Percentiles rank a stretch among this genome's conserved stretches.
Evolutionary conservation across 1,284 basidiomycete species (phyloP).

Genomic region (Ceraceosorus guamensis): DNA sequence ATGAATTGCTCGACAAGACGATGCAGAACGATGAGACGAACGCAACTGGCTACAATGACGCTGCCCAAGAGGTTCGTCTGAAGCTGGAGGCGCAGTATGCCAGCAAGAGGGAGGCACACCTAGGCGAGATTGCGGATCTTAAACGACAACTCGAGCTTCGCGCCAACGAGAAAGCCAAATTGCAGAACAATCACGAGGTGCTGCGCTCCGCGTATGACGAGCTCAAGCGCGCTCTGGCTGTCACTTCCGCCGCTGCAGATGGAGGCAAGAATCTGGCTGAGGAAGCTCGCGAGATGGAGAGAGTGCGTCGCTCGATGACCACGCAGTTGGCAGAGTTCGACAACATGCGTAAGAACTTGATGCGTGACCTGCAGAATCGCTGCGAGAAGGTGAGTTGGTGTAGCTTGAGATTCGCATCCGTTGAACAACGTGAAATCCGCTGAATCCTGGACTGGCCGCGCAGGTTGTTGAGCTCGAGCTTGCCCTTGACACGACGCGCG

Average conservation of each 20-base stretch:
- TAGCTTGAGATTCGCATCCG: neutral
- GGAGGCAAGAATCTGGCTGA: slow-evolving; percentile 88
- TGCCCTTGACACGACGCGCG: slow-evolving; percentile 94
- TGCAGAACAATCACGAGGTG: slow-evolving; percentile 81
- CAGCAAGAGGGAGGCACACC: slow-evolving; percentile 80
- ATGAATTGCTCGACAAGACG: slow-evolving; percentile 70
- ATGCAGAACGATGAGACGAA: slow-evolving; percentile 45
- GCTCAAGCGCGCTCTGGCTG: slow-evolving; percentile 76
- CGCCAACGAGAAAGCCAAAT: slow-evolving; percentile 71
- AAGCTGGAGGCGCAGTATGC: slow-evolving; percentile 92
- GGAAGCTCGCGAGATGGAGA: slow-evolving; percentile 92
- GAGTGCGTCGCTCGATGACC: slow-evolving; percentile 91
- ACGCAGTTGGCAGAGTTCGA: slow-evolving; percentile 97
- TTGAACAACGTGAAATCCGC: neutral
- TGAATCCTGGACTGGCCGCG: slow-evolving; percentile 6
- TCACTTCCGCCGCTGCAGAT: slow-evolving; percentile 90
- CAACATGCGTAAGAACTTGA: slow-evolving; percentile 94
- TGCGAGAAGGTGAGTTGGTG: slow-evolving; percentile 78
- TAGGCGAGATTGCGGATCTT: slow-evolving; percentile 77
- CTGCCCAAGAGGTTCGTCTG: slow-evolving; percentile 63
- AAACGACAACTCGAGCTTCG: slow-evolving; percentile 85
- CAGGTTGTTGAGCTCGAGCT: slow-evolving; percentile 99
- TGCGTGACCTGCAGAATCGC: slow-evolving; percentile 97
- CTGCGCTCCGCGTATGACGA: slow-evolving; percentile 96
- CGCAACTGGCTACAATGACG: slow-evolving; percentile 14